phyloP scores from a whole-genome alignment of 148 eudicot species.

The Cornus florida region DNA sequence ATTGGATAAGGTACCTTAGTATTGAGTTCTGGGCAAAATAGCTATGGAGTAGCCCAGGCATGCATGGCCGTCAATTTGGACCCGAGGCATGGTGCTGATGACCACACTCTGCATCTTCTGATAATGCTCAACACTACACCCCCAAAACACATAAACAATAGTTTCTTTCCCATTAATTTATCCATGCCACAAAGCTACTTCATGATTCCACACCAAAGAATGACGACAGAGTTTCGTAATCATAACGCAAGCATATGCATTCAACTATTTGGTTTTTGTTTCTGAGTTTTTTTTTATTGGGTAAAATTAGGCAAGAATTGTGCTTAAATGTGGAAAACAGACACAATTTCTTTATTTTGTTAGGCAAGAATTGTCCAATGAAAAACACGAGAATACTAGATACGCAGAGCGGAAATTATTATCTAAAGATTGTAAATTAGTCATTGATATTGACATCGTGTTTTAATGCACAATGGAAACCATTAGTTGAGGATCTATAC shows the following conservation, averaged over 20 bases:
- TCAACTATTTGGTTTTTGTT: background rate
- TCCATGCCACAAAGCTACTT: slow-evolving; percentile 8
- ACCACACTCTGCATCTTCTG: background rate
- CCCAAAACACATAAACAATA: background rate
- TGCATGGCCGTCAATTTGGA: slow-evolving; percentile 18
- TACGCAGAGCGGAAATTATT: no score
- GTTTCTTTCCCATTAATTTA: background rate
- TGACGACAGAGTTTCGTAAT: background rate
- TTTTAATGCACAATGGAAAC: no score
- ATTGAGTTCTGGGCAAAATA: no score
- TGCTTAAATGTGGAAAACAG: no score
- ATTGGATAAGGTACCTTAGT: no score
- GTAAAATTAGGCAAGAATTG: background rate
- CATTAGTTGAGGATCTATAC: no score
- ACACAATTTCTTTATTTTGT: no score
- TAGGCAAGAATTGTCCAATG: no score
- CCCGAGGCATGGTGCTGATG: background rate
- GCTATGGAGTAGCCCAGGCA: background rate
- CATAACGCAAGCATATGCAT: background rate
- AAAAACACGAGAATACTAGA: no score
- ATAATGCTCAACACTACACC: background rate
- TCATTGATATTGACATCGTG: no score
- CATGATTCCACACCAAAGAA: background rate
- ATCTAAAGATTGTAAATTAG: no score
- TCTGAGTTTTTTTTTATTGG: background rate